Evolutionary conservation across 176 grass and related monocot genomes (phyloP), one percentile per base, ranked within the genome.

Genomic region (Tuctoria greenei): DNA sequence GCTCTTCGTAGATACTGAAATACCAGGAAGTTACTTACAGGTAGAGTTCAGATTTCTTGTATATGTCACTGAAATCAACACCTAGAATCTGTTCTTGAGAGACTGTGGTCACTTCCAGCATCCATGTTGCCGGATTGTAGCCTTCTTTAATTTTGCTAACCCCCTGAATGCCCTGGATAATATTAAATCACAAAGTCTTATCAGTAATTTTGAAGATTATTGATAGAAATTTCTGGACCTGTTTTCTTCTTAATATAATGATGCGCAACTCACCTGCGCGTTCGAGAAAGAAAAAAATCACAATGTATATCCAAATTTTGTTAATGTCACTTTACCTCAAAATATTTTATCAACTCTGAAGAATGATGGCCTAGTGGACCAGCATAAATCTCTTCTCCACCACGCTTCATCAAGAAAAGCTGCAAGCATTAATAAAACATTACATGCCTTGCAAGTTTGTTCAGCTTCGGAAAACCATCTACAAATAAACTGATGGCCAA

Each of bases 91-190:
- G 86, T 85, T 94, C 95, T 79, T 92, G 95, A 51, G 72, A 45
- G 1, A 27, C 8, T 66, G 91, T 52, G 17, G 88, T 92, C 52
- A 90, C 82, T 85, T 98, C 95, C 71, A 98, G 35, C 94, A 98
- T 98, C 95, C 95, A 94, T 79, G 95, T 92, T 61, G 95, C 88
- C 7, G 95, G 91, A 72, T 98, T 98, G 37, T 98, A 92, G 15
- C 95, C 91, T 44, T 92, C 86, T 92, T 82, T 86, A 58, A 98
- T 93, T 88, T 98, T 92, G 72, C 40, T 61, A 27, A 98, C 95
- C 7, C 91, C 91, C 26, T 86, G 27, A 62, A 94, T 72, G 1
- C 51, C 63, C 95, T 98, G 66, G 36, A 52, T 26, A 66, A 72
- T 66, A 71, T 34, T 46, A 67, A 26, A 58, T 58, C 67, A 70